phyloP scores from a whole-genome alignment of 495 filamentous ascomycete species.

The Penicillium robsamsonii region DNA sequence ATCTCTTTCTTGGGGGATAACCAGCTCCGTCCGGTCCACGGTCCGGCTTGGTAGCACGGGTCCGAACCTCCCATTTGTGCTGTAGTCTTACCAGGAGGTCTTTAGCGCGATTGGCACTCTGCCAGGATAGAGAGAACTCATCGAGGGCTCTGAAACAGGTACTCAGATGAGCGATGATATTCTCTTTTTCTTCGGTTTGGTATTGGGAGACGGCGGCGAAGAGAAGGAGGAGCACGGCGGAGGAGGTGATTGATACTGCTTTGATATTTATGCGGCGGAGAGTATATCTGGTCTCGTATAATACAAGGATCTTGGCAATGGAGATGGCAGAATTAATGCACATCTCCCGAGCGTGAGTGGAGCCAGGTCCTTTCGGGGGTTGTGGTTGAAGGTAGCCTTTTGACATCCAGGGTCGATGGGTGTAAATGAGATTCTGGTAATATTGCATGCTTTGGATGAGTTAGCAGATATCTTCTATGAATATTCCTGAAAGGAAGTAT shows the following conservation, averaged over 20 bases:
- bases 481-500: background rate
- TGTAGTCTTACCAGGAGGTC: slow-evolving; percentile 15
- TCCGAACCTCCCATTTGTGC: slow-evolving; percentile 20
- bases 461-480: background rate
- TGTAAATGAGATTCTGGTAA: slow-evolving; percentile 27
- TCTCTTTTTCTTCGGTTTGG: background rate
- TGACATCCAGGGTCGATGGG: slow-evolving; percentile 31
- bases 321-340: slow-evolving; percentile 30
- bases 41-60: slow-evolving; percentile 3
- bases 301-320: slow-evolving; percentile 25
- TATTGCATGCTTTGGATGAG: slow-evolving; percentile 30
- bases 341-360: slow-evolving; percentile 23
- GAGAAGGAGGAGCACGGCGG: slow-evolving; percentile 22
- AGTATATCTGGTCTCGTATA: slow-evolving; percentile 45
- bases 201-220: slow-evolving; percentile 7
- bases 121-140: slow-evolving; percentile 19
- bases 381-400: slow-evolving; percentile 20
- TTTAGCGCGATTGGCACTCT: slow-evolving; percentile 21
- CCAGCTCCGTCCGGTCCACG: background rate
- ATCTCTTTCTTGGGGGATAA: slow-evolving; percentile 7
- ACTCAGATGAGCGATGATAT: slow-evolving; percentile 10
- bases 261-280: slow-evolving; percentile 24
- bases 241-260: slow-evolving; percentile 26
- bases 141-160: slow-evolving; percentile 25
- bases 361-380: slow-evolving; percentile 22